Evolutionary conservation across 257 asterid genomes (phyloP), one percentile per base, ranked within the genome.

Genomic region (Ehretia macrophylla): DNA sequence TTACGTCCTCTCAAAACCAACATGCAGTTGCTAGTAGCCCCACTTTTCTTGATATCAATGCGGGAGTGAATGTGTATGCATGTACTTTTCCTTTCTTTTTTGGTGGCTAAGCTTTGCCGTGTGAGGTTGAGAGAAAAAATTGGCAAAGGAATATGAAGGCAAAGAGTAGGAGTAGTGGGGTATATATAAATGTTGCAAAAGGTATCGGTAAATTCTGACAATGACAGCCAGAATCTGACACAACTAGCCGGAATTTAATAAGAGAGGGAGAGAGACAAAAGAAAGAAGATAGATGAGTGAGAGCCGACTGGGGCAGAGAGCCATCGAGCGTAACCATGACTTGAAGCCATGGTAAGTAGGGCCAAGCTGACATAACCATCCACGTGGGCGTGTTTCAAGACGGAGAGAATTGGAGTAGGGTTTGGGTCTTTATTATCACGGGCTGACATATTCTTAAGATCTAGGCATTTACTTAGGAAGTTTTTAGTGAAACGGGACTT

Each of bases 381-480:
- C 97, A 84, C 85, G 85, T 80, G 97, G 83, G 78, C 63, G 51
- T 82, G 94, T 81, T 83, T 55, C 32, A 55, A 23, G 77, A 52
- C 69, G 51, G 16, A 42, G 47, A n/a, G n/a, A n/a, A n/a, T n/a
- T n/a, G n/a, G n/a, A n/a, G n/a, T n/a, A n/a, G n/a, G n/a, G n/a
- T n/a, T n/a, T n/a, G n/a, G n/a, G n/a, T n/a, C 11, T 38, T 38
- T 11, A 5, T 38, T 38, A 38, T 38, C 11, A 5, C 44, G 11
- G 6, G 11, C 11, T 5, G 44, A 38, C 11, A 5, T 38, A 38
- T 38, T 38, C 11, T 38, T 38, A 38, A 5, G 6, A 5, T 38
- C 11, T 5, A 38, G 44, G 44, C 44, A 5, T 38, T 38, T 5
- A 38, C 44, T 38, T 38, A 38, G 11, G 6, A n/a, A n/a, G n/a